A percentile compares a stretch with the other conserved stretches of the same genome.
phyloP scores from a whole-genome alignment of 2,329 filamentous ascomycete species.

The Zalaria sp. region DNA sequence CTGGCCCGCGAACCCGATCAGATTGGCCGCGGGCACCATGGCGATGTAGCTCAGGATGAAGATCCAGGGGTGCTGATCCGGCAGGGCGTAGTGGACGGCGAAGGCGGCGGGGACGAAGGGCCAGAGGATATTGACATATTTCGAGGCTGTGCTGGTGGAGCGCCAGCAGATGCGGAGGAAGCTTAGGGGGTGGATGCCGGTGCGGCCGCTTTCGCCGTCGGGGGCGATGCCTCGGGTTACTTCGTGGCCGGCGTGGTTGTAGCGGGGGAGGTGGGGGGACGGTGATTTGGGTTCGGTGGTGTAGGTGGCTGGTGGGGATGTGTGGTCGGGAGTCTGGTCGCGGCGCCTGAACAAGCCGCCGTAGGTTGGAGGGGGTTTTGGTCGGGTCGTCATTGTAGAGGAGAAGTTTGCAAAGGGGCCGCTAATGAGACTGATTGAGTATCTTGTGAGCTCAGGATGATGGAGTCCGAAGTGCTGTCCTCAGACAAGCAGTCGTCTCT shows the following conservation, averaged over 20 bases:
- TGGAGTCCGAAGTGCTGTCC: too few relatives aligned
- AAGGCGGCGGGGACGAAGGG: slow-evolving; percentile 34
- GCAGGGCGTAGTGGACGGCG: slow-evolving; percentile 30
- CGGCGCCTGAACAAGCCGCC: background rate
- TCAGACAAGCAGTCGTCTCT: too few relatives aligned
- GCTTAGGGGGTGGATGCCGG: slow-evolving; percentile 27
- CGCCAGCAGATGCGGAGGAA: slow-evolving; percentile 30
- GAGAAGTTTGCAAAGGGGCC: background rate
- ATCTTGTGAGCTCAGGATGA: too few relatives aligned
- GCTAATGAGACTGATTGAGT: background rate
- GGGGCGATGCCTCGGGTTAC: slow-evolving; percentile 27
- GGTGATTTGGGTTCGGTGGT: slow-evolving; percentile 5
- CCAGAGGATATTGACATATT: slow-evolving; percentile 35
- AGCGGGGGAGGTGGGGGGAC: slow-evolving; percentile 15
- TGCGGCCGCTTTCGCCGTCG: slow-evolving; percentile 33
- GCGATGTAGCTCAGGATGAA: slow-evolving; percentile 36
- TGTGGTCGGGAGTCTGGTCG: slow-evolving; percentile 1
- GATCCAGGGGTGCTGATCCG: slow-evolving; percentile 26
- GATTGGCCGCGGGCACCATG: slow-evolving; percentile 36
- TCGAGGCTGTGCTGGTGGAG: slow-evolving; percentile 30
- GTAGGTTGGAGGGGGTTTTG: slow-evolving; percentile 3
- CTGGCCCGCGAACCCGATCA: slow-evolving; percentile 49
- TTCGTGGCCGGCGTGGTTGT: slow-evolving; percentile 30
- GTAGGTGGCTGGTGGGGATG: slow-evolving; percentile 1
- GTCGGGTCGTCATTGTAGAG: slow-evolving; percentile 4